These are phyloP conservation scores for Starmerella cellae DNA, from an alignment of 805 yeast species.

Conservation along the genomic window DNA sequence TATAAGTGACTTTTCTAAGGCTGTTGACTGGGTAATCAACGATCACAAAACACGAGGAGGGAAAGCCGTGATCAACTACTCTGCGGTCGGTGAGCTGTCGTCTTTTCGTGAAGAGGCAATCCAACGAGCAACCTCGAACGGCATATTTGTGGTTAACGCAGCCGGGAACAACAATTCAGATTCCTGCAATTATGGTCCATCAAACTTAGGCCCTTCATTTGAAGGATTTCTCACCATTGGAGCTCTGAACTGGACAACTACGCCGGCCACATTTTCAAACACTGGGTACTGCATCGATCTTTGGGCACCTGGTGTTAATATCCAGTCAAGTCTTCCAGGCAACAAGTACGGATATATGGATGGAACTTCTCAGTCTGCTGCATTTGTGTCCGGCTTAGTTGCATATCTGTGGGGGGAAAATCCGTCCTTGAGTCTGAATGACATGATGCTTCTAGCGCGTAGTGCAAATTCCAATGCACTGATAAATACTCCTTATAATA, in stretches of 20 bases:
- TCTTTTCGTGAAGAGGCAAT: slow-evolving; percentile 22
- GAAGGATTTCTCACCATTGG: slow-evolving; percentile 66
- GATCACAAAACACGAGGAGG: slow-evolving; percentile 17
- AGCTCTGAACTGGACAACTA: slow-evolving; percentile 58
- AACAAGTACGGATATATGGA: slow-evolving; percentile 14
- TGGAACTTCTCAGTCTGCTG: slow-evolving; percentile 96
- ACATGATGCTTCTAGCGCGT: slow-evolving; percentile 4
- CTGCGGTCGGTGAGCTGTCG: slow-evolving; percentile 19
- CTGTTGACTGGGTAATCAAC: slow-evolving; percentile 26
- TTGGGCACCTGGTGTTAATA: slow-evolving; percentile 76
- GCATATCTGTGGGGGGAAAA: slow-evolving; percentile 46
- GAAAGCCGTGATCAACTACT: slow-evolving; percentile 23
- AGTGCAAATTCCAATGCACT: slow-evolving; percentile 7
- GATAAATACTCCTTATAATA: neutral
- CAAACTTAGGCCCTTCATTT: slow-evolving; percentile 51
- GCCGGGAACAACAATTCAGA: slow-evolving; percentile 61
- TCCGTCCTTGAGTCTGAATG: slow-evolving; percentile 3
- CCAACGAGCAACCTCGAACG: slow-evolving; percentile 15
- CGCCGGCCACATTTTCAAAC: slow-evolving; percentile 68
- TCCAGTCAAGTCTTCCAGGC: slow-evolving; percentile 33
- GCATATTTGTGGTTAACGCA: slow-evolving; percentile 25
- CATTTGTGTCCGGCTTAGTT: slow-evolving; percentile 81
- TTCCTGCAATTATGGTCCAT: slow-evolving; percentile 81
- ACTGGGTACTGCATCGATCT: slow-evolving; percentile 88
- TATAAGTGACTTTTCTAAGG: slow-evolving; percentile 26